Conservation (phyloP, 2,329 filamentous ascomycete species). For the Penicillium sp. region DNA sequence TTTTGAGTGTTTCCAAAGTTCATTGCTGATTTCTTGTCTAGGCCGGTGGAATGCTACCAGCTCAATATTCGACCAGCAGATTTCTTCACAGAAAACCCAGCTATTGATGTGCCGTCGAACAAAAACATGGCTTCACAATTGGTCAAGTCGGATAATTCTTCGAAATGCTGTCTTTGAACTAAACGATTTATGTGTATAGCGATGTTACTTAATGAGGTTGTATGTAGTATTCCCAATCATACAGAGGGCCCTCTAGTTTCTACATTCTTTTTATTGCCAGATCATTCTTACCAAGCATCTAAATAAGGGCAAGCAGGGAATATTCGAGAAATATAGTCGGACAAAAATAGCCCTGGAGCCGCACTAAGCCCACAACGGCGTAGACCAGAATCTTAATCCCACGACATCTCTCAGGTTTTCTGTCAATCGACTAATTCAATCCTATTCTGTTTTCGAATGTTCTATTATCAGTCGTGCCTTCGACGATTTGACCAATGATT, state of each 20-base stretch:
- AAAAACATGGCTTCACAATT: constrained; percentile 32
- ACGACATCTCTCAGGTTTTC: neutral
- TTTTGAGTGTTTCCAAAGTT: neutral
- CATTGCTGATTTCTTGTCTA: constrained; percentile 17
- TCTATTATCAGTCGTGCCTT: too few species aligned
- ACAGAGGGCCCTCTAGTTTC: neutral
- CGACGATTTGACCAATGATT: neutral
- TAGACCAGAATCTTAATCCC: neutral
- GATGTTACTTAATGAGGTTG: too few species aligned
- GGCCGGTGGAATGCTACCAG: constrained; percentile 36
- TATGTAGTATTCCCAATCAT: too few species aligned
- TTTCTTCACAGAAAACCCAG: constrained; percentile 53
- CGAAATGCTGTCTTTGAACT: constrained; percentile 21
- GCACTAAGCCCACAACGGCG: constrained; percentile 5
- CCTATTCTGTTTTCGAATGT: neutral
- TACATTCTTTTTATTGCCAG: neutral
- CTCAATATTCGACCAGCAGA: constrained; percentile 47
- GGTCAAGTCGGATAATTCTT: constrained; percentile 30
- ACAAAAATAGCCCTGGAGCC: neutral
- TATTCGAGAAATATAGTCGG: too few species aligned
- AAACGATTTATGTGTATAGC: neutral
- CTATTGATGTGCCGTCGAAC: constrained; percentile 49
- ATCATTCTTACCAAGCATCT: too few species aligned
- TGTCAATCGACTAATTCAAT: neutral
- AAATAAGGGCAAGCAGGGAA: too few species aligned